Evolutionary conservation across 2,329 filamentous ascomycete genomes (phyloP).

Genomic region (Plenodomus biglobosus): DNA sequence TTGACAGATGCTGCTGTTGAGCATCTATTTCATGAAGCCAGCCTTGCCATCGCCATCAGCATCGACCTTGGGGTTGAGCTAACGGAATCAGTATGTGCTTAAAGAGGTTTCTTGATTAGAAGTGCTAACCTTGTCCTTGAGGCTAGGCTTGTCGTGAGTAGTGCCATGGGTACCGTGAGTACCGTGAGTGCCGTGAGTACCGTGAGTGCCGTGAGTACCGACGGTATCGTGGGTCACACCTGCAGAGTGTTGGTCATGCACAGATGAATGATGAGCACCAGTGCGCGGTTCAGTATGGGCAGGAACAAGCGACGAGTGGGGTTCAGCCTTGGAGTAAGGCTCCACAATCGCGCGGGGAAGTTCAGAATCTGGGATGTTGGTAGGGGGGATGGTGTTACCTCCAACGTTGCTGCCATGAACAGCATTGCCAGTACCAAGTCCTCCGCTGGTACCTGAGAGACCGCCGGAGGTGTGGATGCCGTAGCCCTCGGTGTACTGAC

Average conservation of each 20-base stretch:
- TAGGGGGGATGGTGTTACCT: not conserved
- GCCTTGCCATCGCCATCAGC: conserved; percentile 57
- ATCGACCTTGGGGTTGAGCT: conserved; percentile 56
- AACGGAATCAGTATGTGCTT: not conserved
- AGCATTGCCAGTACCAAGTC: not conserved
- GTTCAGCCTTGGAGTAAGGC: conserved; percentile 4
- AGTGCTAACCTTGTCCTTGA: conserved; percentile 47
- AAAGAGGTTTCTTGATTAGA: not conserved
- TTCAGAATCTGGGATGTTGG: not conserved
- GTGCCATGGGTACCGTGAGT: conserved; percentile 7
- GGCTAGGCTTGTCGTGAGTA: conserved; percentile 45
- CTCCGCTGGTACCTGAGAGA: conserved; percentile 1
- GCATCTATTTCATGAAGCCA: conserved; percentile 54
- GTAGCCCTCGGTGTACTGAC: conserved; percentile 8
- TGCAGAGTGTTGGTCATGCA: conserved; percentile 3
- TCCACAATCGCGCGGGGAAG: not conserved
- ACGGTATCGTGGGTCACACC: not conserved
- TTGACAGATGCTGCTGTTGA: not conserved
- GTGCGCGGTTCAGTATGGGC: conserved; percentile 5
- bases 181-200: conserved; percentile 7
- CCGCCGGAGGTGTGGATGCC: not conserved
- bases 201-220: conserved; percentile 9
- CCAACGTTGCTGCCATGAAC: conserved; percentile 5
- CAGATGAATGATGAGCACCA: not conserved
- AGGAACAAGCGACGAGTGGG: conserved; percentile 16